A percentile compares a stretch with the other conserved stretches of the same genome.
Conservation (phyloP, 2,329 filamentous ascomycete species). For the Tolypocladium capitatum region DNA sequence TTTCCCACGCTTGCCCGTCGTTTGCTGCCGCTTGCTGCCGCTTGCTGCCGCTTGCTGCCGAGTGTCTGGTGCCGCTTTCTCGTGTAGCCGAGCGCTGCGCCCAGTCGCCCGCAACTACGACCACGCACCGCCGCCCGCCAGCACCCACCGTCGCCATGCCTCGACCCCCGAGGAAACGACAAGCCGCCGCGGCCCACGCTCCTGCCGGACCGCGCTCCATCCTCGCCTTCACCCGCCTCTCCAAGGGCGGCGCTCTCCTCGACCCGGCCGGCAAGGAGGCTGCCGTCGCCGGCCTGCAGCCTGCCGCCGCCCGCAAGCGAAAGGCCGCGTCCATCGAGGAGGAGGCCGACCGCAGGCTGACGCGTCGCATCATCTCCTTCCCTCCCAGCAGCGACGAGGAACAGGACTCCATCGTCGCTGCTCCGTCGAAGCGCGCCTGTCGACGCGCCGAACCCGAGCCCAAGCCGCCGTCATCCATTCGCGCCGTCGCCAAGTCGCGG, state of each 20-base stretch:
- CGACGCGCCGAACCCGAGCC: conserved; percentile 11
- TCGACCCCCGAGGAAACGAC: conserved; percentile 6
- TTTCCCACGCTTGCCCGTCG: not conserved
- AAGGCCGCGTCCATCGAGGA: conserved; percentile 18
- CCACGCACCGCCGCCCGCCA: no score
- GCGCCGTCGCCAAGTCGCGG: conserved; percentile 15
- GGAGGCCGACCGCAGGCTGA: conserved; percentile 11
- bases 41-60: not conserved
- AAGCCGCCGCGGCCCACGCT: conserved; percentile 4
- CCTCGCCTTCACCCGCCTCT: conserved; percentile 32
- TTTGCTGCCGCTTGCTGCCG: not conserved
- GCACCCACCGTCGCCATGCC: conserved; percentile 4
- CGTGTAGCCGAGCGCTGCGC: not conserved
- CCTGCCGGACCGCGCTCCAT: conserved; percentile 20
- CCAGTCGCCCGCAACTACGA: no score
- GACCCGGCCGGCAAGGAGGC: conserved; percentile 22
- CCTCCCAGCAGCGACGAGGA: conserved; percentile 21
- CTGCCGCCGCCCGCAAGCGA: conserved; percentile 20
- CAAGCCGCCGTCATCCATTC: not conserved
- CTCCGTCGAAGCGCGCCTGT: conserved; percentile 15
- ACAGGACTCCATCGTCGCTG: not conserved
- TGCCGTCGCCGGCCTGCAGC: conserved; percentile 12
- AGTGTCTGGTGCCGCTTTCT: not conserved
- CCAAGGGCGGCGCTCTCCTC: conserved; percentile 23
- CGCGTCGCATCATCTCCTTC: conserved; percentile 17